Conservation (phyloP, 352 stramenopile genomes). For the Phytophthora uliginosa region DNA sequence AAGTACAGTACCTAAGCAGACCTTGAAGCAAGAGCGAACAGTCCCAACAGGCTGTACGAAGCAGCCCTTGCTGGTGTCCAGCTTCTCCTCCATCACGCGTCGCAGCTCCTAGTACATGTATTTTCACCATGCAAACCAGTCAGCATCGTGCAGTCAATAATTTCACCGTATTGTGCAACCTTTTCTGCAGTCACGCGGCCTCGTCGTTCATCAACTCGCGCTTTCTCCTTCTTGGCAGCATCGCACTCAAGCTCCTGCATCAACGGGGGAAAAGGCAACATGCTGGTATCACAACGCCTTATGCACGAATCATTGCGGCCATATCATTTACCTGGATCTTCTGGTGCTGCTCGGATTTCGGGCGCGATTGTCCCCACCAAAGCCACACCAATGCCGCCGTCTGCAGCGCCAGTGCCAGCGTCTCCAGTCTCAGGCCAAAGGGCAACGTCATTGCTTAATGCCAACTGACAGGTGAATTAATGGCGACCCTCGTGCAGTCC, state of each 20-base stretch:
- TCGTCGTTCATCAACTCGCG: constrained; percentile 67
- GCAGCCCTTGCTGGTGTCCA: constrained; percentile 79
- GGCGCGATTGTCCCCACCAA: constrained; percentile 26
- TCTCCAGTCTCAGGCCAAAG: constrained; percentile 31
- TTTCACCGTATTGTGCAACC: constrained; percentile 17
- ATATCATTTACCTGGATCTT: constrained; percentile 26
- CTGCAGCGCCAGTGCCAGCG: constrained; percentile 41
- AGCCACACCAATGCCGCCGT: constrained; percentile 41
- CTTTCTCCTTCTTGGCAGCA: constrained; percentile 58
- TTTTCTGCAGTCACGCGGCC: constrained; percentile 79
- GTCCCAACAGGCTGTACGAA: constrained; percentile 84
- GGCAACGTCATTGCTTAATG: constrained; percentile 32
- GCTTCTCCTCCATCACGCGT: constrained; percentile 77
- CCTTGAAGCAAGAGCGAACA: constrained; percentile 84
- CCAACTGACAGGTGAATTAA: constrained; percentile 9
- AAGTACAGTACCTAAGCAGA: constrained; percentile 53
- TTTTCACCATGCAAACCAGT: constrained; percentile 1
- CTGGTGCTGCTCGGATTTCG: neutral
- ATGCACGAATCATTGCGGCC: too few species aligned
- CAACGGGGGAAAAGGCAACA: constrained; percentile 10
- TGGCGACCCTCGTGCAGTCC: constrained; percentile 23
- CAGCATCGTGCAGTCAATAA: neutral
- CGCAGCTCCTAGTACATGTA: constrained; percentile 58
- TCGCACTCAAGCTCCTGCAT: constrained; percentile 47
- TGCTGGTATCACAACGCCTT: neutral